phyloP scores from a whole-genome alignment of 176 grass and related monocot genomes.

The Aegilops bicornis region DNA sequence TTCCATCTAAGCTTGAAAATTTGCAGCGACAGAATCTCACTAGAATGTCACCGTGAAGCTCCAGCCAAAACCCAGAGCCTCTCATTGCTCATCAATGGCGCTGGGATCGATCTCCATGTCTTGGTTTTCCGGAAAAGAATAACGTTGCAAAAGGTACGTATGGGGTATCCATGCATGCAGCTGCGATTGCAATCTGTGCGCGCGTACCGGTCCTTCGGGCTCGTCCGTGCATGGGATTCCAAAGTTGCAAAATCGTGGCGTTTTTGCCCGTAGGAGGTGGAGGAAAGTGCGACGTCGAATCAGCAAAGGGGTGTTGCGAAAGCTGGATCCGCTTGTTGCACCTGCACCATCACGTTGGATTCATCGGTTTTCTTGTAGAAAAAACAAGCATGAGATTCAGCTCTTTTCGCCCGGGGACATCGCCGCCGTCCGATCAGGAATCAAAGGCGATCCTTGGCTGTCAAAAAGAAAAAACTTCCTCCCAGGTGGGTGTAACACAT shows the following conservation, averaged over 20 bases:
- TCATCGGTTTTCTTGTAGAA: not conserved
- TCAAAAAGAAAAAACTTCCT: not conserved
- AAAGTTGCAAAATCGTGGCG: constrained; percentile 30
- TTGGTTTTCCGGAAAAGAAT: not conserved
- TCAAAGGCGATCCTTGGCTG: not conserved
- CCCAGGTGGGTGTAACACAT: constrained; percentile 8
- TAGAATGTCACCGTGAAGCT: not conserved
- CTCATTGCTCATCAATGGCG: not conserved
- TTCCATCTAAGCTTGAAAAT: too few species aligned
- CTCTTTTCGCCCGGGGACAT: not conserved
- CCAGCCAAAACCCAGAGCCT: not conserved
- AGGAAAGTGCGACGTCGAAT: constrained; percentile 32
- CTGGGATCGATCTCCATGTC: not conserved
- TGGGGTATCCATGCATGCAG: not conserved
- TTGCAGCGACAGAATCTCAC: not conserved
- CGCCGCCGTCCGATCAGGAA: not conserved
- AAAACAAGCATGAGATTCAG: constrained; percentile 4
- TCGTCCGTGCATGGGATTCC: constrained; percentile 44
- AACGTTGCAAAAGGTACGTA: not conserved
- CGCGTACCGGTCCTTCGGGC: not conserved
- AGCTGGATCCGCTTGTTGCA: constrained; percentile 29
- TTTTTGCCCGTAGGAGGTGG: not conserved
- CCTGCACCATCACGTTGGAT: not conserved
- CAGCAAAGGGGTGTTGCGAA: constrained; percentile 38
- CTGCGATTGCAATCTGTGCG: not conserved